Conservation (phyloP, 1,284 basidiomycete genomes). For the Microbotryomycetes sp. region DNA sequence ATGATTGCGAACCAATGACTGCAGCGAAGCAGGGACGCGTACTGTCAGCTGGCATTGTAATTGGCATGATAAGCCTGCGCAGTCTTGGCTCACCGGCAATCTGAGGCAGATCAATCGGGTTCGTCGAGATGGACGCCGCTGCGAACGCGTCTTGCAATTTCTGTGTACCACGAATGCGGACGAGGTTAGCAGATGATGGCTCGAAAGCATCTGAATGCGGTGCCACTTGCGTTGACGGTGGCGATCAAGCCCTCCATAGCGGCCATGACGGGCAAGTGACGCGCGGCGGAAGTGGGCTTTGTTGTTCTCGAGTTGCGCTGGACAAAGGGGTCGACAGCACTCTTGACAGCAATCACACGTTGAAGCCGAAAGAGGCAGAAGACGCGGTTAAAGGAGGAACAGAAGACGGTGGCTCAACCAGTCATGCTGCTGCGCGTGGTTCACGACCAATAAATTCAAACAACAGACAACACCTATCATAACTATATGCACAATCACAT, state of each 20-base stretch:
- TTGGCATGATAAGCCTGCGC: not conserved
- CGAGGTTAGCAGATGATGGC: not conserved
- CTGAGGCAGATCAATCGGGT: constrained; percentile 49
- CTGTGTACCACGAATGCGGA: not conserved
- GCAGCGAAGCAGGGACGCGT: constrained; percentile 35
- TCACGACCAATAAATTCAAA: no score
- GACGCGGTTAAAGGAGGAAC: no score
- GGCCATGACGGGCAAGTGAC: no score
- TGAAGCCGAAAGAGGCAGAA: no score
- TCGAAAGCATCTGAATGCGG: not conserved
- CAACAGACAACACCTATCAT: no score
- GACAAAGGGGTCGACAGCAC: no score
- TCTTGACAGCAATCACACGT: no score
- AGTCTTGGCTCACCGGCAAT: constrained; percentile 36
- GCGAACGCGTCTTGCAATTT: constrained; percentile 50
- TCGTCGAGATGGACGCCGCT: constrained; percentile 45
- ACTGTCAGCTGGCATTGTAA: not conserved
- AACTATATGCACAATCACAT: no score
- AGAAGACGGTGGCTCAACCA: no score
- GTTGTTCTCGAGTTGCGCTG: no score
- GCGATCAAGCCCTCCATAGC: constrained; percentile 12
- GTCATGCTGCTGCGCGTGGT: no score
- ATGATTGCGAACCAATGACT: constrained; percentile 49
- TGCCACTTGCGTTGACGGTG: constrained; percentile 21
- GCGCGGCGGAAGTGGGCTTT: no score